Evolutionary conservation across 805 yeast genomes (phyloP).

Genomic region (Isabelozyma pseudorhagii): DNA sequence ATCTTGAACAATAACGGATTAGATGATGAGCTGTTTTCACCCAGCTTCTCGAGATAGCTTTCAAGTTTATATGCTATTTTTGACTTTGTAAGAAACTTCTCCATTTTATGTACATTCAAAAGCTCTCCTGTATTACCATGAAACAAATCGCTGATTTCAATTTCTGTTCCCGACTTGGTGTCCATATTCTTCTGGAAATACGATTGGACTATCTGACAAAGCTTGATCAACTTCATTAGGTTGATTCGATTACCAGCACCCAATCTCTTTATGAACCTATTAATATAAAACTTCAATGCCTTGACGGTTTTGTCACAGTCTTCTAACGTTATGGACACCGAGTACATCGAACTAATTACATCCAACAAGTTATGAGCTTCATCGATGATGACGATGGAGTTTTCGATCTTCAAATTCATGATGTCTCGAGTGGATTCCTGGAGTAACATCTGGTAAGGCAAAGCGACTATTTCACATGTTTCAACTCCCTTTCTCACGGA

Average conservation of each 20-base stretch:
- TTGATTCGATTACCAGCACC: constrained; percentile 72
- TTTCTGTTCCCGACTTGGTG: constrained; percentile 30
- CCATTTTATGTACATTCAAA: constrained; percentile 65
- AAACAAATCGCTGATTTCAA: constrained; percentile 53
- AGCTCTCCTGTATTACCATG: constrained; percentile 62
- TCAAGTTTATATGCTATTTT: constrained; percentile 86
- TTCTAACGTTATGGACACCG: constrained; percentile 49
- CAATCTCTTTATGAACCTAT: constrained; percentile 60
- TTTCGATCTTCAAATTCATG: constrained; percentile 55
- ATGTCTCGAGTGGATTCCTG: constrained; percentile 59
- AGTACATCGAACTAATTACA: constrained; percentile 66
- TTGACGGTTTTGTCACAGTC: constrained; percentile 46
- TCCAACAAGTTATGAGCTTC: constrained; percentile 91
- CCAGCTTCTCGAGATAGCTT: constrained; percentile 47
- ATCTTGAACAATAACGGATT: constrained; percentile 65
- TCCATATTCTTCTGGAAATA: constrained; percentile 33
- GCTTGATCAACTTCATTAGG: constrained; percentile 57
- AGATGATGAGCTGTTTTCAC: constrained; percentile 13
- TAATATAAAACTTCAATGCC: constrained; percentile 54
- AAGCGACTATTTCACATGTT: constrained; percentile 68
- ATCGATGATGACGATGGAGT: constrained; percentile 75
- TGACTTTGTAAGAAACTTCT: constrained; percentile 58
- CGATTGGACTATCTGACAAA: constrained; percentile 48
- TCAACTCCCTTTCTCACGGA: constrained; percentile 57
- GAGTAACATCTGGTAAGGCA: constrained; percentile 80